These are phyloP conservation scores for Phytophthora sansomeana DNA, from an alignment of 352 stramenopile species.

Conservation along the genomic window DNA sequence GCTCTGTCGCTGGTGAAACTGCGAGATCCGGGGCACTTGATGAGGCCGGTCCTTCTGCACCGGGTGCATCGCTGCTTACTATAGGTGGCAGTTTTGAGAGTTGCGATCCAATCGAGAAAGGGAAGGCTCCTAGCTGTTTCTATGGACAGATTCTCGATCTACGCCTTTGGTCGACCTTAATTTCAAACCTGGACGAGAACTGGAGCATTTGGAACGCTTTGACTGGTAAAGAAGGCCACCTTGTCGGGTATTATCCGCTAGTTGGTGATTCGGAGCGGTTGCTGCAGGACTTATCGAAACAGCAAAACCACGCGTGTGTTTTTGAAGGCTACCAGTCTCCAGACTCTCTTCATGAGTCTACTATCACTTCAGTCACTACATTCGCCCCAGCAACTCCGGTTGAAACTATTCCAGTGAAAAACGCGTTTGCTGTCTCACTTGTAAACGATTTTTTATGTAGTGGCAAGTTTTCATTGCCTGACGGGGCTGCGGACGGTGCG, in stretches of 20 bases:
- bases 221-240: conserved; percentile 46
- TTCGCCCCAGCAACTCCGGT: conserved; percentile 39
- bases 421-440: conserved; percentile 48
- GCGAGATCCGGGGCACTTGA: conserved; percentile 31
- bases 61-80: conserved; percentile 45
- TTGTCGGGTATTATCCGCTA: conserved; percentile 84
- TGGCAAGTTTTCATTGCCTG: conserved; percentile 48
- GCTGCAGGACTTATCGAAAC: conserved; percentile 70
- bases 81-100: conserved; percentile 61
- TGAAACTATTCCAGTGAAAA: conserved; percentile 50
- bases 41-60: conserved; percentile 35
- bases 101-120: conserved; percentile 33
- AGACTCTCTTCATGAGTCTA: conserved; percentile 28
- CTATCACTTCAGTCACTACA: conserved; percentile 29
- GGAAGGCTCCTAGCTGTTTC: conserved; percentile 51
- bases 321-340: conserved; percentile 52
- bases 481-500: conserved; percentile 20
- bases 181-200: conserved; percentile 39
- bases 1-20: conserved; percentile 44
- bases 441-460: conserved; percentile 52
- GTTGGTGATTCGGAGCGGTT: conserved; percentile 68
- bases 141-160: conserved; percentile 74
- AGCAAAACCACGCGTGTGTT: conserved; percentile 80
- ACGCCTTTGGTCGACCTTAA: conserved; percentile 64
- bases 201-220: conserved; percentile 43